A percentile compares a stretch with the other conserved stretches of the same genome.
Evolutionary conservation across 352 stramenopile species (phyloP).

Genomic region (Saprolegnia diclina): DNA sequence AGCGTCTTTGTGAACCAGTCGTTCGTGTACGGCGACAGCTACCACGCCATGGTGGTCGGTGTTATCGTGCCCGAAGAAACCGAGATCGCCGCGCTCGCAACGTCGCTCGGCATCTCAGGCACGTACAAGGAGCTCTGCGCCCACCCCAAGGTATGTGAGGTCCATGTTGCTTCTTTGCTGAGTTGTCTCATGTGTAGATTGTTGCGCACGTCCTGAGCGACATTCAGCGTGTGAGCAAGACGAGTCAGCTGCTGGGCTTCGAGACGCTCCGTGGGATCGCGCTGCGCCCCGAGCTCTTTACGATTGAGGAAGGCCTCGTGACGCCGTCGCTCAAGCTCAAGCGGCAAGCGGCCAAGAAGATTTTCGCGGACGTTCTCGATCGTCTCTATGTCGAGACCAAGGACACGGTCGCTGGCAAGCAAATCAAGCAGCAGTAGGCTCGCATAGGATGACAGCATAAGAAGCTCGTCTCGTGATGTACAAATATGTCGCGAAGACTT

Average conservation of each 20-base stretch:
- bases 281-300: constrained; percentile 81
- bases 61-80: constrained; percentile 94
- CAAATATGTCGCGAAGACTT: too few relatives aligned
- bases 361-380: constrained; percentile 68
- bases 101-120: neutral
- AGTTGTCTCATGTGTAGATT: constrained; percentile 27
- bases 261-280: constrained; percentile 87
- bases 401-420: constrained; percentile 13
- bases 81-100: constrained; percentile 34
- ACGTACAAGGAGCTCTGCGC: constrained; percentile 23
- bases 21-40: constrained; percentile 95
- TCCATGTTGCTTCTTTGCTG: neutral
- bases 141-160: neutral
- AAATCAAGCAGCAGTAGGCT: constrained; percentile 3
- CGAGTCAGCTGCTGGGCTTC: constrained; percentile 84
- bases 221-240: constrained; percentile 54
- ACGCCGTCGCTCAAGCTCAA: constrained; percentile 97
- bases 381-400: constrained; percentile 55
- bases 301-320: constrained; percentile 85
- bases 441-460: neutral
- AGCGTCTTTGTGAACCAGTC: constrained; percentile 85
- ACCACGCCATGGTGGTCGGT: constrained; percentile 89
- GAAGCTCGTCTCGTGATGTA: too few relatives aligned
- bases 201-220: constrained; percentile 62
- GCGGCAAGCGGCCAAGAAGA: constrained; percentile 80